These are phyloP conservation scores for Trypanosoma melophagium DNA, from an alignment of 208 protist genomes.

Conservation along the genomic window DNA sequence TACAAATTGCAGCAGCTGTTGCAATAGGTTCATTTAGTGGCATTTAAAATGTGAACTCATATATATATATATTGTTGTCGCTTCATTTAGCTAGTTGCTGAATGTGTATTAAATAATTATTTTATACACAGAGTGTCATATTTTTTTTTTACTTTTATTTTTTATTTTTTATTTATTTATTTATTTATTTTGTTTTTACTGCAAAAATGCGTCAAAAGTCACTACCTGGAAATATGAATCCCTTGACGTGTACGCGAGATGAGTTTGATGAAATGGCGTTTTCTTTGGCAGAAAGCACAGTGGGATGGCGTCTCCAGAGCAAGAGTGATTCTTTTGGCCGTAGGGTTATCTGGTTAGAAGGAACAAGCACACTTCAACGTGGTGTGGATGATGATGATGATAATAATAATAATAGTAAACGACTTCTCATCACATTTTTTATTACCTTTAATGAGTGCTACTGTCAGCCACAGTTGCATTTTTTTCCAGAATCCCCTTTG, in stretches of 20 bases:
- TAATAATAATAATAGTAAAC: neutral
- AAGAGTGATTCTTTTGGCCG: slow-evolving; percentile 24
- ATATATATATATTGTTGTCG: neutral
- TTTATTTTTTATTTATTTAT: slow-evolving; percentile 1
- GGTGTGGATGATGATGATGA: neutral
- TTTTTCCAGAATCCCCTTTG: slow-evolving; percentile 28
- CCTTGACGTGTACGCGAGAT: slow-evolving; percentile 23
- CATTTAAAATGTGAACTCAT: neutral
- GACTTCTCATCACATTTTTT: slow-evolving; percentile 28
- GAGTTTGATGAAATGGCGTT: slow-evolving; percentile 31
- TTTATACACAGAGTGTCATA: neutral
- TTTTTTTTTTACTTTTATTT: neutral
- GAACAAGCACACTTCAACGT: slow-evolving; percentile 8
- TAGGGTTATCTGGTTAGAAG: slow-evolving; percentile 18
- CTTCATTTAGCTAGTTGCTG: neutral
- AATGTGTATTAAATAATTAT: neutral
- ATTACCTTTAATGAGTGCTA: slow-evolving; percentile 36
- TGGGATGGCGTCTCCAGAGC: slow-evolving; percentile 16
- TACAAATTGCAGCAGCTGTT: slow-evolving; percentile 3
- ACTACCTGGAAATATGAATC: neutral
- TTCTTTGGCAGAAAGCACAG: neutral
- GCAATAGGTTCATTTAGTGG: slow-evolving; percentile 18
- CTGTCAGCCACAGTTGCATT: slow-evolving; percentile 45
- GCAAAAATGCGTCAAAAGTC: neutral
- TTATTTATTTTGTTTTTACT: neutral